Evolutionary conservation across 208 protist genomes (phyloP).

Genomic region (Trypanosoma platydactyli): DNA sequence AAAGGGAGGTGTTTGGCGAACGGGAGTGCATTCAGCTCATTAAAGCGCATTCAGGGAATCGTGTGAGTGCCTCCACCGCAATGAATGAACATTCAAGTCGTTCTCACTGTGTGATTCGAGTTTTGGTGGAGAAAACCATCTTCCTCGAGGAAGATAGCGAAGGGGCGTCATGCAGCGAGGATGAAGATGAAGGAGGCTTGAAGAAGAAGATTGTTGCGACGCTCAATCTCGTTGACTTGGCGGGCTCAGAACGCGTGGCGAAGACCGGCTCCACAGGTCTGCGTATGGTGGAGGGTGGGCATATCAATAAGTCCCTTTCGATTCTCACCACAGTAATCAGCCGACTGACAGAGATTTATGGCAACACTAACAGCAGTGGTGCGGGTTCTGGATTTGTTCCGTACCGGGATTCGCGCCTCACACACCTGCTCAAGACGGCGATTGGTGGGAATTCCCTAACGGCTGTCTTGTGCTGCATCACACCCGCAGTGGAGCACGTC

Average conservation of each 20-base stretch:
- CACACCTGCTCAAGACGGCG: slow-evolving; percentile 90
- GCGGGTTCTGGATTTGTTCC: slow-evolving; percentile 63
- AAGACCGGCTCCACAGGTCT: slow-evolving; percentile 92
- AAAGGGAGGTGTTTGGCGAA: slow-evolving; percentile 45
- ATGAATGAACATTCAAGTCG: slow-evolving; percentile 95
- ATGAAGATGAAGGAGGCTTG: not conserved
- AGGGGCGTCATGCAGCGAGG: slow-evolving; percentile 13
- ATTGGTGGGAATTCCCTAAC: slow-evolving; percentile 96
- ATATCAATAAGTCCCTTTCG: slow-evolving; percentile 90
- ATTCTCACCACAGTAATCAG: slow-evolving; percentile 80
- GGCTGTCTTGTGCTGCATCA: slow-evolving; percentile 76
- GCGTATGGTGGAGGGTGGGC: slow-evolving; percentile 92
- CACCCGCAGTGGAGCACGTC: slow-evolving; percentile 51
- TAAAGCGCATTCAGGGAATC: slow-evolving; percentile 40
- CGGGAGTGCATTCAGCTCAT: slow-evolving; percentile 68
- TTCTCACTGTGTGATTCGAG: slow-evolving; percentile 95
- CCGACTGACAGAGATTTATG: slow-evolving; percentile 38
- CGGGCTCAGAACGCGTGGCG: slow-evolving; percentile 89
- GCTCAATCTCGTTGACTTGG: slow-evolving; percentile 95
- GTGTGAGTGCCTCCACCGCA: slow-evolving; percentile 75
- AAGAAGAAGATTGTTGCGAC: slow-evolving; percentile 45
- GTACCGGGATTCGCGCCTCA: slow-evolving; percentile 93
- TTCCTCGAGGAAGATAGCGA: slow-evolving; percentile 10
- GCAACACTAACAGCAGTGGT: not conserved
- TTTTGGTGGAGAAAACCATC: slow-evolving; percentile 83